Evolutionary conservation across 352 stramenopile species (phyloP), one percentile per base, ranked within the genome.

Genomic region (Peronosclerospora sorghi): DNA sequence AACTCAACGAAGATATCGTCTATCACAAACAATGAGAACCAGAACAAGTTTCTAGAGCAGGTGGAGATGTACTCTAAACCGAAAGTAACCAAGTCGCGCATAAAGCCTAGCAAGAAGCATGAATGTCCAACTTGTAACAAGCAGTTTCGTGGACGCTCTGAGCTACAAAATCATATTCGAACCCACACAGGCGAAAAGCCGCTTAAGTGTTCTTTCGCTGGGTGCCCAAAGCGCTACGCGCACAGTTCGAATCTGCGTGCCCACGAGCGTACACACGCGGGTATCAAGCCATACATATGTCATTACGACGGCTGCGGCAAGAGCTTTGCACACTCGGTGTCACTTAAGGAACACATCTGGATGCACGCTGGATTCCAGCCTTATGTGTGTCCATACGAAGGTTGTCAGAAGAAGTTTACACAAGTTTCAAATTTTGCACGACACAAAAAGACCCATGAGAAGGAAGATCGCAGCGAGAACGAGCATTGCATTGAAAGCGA

Each of bases 261-360:
- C n/a, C 86, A 96, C 46, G 83, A 95, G 47, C 81, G 84, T 24
- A 92, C 81, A n/a, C 86, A 96, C 49, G 74, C 79, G 7, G 80
- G 79, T 13, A 73, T 94, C 35, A 95, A 95, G 62, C 86, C 86
- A 14, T 95, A 93, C 58, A 80, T 81, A 36, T 96, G 86, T 51
- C 86, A 88, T 51, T 93, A 90, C 43, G 73, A 86, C 45, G 83
- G 76, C 17, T 96, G 86, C 30, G 79, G 78, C 45, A 95, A 94
- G 65, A 83, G 65, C 26, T 96, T 96, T 41, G 83, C 83, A 10
- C 83, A 94, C 59, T 93, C 76, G 17, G 85, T 90, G 30, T 95
- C 87, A 37, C 60, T 96, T 12, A 94, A 90, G 46, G 88, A 94
- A 49, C 86, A 96, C 61, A 94, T 95, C 29, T 90, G 84, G 71